A percentile compares a stretch with the other conserved stretches of the same genome.
Evolutionary conservation across 2,329 filamentous ascomycete species (phyloP).

Genomic region (Boeremia exigua): DNA sequence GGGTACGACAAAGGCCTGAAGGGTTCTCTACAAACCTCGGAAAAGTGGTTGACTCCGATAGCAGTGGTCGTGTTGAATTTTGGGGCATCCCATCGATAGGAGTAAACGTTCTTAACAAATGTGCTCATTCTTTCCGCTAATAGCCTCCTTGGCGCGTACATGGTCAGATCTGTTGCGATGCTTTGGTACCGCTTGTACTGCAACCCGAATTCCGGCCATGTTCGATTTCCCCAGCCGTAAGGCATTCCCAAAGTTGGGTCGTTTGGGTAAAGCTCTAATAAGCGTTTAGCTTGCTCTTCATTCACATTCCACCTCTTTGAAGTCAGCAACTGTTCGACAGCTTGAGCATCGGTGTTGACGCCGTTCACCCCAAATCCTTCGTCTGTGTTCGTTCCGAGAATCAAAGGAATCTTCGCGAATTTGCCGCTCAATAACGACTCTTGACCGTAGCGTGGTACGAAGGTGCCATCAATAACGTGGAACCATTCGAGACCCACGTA

Average conservation of each 20-base stretch:
- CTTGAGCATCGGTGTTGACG: constrained; percentile 51
- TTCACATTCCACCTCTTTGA: constrained; percentile 41
- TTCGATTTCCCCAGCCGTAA: constrained; percentile 40
- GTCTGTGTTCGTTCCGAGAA: constrained; percentile 69
- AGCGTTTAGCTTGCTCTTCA: constrained; percentile 22
- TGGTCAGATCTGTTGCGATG: constrained; percentile 37
- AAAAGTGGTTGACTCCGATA: constrained; percentile 40
- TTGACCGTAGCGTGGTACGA: constrained; percentile 44
- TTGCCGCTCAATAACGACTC: constrained; percentile 50
- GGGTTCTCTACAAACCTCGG: constrained; percentile 23
- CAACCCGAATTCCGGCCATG: constrained; percentile 36
- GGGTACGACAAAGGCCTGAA: neutral
- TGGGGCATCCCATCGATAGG: constrained; percentile 41
- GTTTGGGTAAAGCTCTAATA: constrained; percentile 40
- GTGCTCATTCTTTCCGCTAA: constrained; percentile 33
- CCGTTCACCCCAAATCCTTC: constrained; percentile 66
- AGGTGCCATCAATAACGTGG: constrained; percentile 37
- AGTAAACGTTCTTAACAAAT: constrained; percentile 30
- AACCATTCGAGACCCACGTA: constrained; percentile 41
- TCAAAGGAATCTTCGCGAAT: constrained; percentile 68
- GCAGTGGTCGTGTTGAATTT: constrained; percentile 37
- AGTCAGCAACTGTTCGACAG: constrained; percentile 36
- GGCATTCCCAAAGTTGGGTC: constrained; percentile 56
- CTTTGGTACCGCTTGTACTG: constrained; percentile 39
- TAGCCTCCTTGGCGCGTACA: constrained; percentile 37